Conservation (phyloP, 2,329 filamentous ascomycete species). For the Alternaria ethzedia region DNA sequence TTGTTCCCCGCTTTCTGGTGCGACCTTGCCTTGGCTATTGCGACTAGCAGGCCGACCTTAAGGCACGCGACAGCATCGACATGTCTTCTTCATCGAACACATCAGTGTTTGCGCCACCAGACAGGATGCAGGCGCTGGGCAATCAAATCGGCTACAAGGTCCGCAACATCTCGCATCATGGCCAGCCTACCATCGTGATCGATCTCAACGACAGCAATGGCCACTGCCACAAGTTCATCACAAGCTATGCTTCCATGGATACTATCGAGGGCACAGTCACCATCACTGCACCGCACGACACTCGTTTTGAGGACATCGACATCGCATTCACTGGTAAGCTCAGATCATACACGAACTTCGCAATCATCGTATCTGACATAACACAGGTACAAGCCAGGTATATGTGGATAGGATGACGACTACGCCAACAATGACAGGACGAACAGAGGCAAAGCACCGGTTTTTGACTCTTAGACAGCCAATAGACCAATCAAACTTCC, state of each 20-base stretch:
- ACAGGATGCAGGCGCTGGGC: slow-evolving; percentile 38
- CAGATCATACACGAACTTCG: not conserved
- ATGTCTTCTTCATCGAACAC: slow-evolving; percentile 30
- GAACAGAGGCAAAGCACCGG: slow-evolving; percentile 63
- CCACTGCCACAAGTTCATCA: slow-evolving; percentile 44
- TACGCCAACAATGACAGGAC: slow-evolving; percentile 59
- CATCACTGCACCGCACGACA: slow-evolving; percentile 59
- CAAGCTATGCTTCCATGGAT: slow-evolving; percentile 64
- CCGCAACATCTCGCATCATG: slow-evolving; percentile 39
- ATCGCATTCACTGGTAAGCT: slow-evolving; percentile 63
- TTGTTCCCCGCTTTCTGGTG: slow-evolving; percentile 11
- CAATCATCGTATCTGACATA: slow-evolving; percentile 17
- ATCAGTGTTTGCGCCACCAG: slow-evolving; percentile 29
- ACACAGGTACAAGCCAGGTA: slow-evolving; percentile 57
- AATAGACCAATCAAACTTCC: slow-evolving; percentile 60
- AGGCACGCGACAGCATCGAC: slow-evolving; percentile 15
- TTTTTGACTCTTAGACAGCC: slow-evolving; percentile 70
- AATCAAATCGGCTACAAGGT: slow-evolving; percentile 45
- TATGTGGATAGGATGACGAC: slow-evolving; percentile 62
- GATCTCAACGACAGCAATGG: slow-evolving; percentile 45
- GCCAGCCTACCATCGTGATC: slow-evolving; percentile 54
- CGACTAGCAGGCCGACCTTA: slow-evolving; percentile 7
- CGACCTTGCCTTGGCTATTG: slow-evolving; percentile 13
- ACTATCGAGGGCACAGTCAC: slow-evolving; percentile 61
- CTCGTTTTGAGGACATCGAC: slow-evolving; percentile 63